phyloP scores from a whole-genome alignment of 352 stramenopile genomes.

The Aphanomyces cochlioides region DNA sequence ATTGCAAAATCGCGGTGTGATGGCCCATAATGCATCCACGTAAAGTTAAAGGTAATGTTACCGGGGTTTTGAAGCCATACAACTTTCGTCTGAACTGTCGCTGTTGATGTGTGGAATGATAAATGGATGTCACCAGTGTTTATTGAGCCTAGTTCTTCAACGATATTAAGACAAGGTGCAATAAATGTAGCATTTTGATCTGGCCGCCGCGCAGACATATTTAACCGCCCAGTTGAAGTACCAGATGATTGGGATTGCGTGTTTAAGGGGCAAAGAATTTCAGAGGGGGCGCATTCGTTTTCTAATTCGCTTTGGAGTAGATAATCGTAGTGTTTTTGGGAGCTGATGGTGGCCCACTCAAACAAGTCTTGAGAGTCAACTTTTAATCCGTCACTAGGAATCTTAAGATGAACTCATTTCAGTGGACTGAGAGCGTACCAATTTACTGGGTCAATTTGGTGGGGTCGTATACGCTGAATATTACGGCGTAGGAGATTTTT shows the following conservation, averaged over 20 bases:
- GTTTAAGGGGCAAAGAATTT: too few relatives aligned
- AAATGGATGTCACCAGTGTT: neutral
- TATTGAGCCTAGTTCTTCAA: too few relatives aligned
- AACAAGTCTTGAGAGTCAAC: slow-evolving; percentile 65
- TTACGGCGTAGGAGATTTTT: slow-evolving; percentile 68
- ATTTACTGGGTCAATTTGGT: slow-evolving; percentile 54
- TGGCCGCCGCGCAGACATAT: too few relatives aligned
- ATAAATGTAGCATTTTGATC: too few relatives aligned
- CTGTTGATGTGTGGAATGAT: slow-evolving; percentile 18
- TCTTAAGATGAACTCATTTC: neutral
- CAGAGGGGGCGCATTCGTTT: too few relatives aligned
- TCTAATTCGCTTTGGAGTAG: slow-evolving; percentile 12
- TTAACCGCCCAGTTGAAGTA: too few relatives aligned
- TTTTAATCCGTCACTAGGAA: slow-evolving; percentile 41
- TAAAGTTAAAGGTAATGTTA: slow-evolving; percentile 8
- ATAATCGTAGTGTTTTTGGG: slow-evolving; percentile 15
- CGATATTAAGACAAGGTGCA: too few relatives aligned
- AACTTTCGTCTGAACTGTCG: slow-evolving; percentile 9
- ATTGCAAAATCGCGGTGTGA: slow-evolving; percentile 28
- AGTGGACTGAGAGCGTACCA: slow-evolving; percentile 24
- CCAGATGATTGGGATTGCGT: too few relatives aligned
- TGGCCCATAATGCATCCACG: slow-evolving; percentile 13
- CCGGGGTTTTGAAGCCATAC: slow-evolving; percentile 22
- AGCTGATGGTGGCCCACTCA: slow-evolving; percentile 48
- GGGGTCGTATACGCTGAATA: slow-evolving; percentile 54